These are phyloP conservation scores for Alternaria solani DNA, from an alignment of 2,329 filamentous ascomycete genomes.

Conservation along the genomic window DNA sequence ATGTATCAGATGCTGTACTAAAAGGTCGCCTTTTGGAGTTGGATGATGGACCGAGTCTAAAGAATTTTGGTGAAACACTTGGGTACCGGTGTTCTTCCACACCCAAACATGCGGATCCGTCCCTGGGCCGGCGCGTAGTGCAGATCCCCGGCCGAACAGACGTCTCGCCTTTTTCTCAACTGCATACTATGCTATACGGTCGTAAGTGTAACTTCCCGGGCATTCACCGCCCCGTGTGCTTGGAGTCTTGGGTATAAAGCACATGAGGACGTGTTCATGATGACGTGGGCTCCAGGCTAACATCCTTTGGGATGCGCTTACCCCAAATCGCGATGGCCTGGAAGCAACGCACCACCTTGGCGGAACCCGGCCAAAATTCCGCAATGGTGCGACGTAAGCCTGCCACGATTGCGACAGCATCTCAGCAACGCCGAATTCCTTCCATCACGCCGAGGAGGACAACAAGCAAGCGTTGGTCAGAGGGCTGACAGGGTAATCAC, in stretches of 20 bases:
- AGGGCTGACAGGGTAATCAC: not conserved
- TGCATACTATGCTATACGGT: not conserved
- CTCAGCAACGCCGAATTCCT: not conserved
- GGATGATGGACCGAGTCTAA: not conserved
- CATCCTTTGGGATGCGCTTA: not conserved
- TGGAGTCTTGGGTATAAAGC: not conserved
- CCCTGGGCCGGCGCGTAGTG: not conserved
- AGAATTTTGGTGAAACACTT: not conserved
- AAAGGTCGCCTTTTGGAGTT: not conserved
- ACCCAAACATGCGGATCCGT: not conserved
- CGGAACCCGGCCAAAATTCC: not conserved
- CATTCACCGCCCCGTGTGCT: not conserved
- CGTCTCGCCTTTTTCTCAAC: not conserved
- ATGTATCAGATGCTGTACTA: not conserved
- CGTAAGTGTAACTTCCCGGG: not conserved
- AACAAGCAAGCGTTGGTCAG: not conserved
- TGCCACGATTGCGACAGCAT: slow-evolving; percentile 1
- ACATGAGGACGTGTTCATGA: not conserved
- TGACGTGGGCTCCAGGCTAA: slow-evolving; percentile 3
- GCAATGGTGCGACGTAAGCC: not conserved
- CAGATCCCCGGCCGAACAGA: not conserved
- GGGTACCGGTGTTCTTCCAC: not conserved
- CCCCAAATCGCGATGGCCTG: not conserved
- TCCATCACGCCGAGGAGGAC: not conserved
- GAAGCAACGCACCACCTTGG: not conserved